Conservation (phyloP, 2,329 filamentous ascomycete genomes). For the Pseudopyrenochaeta lycopersici region DNA sequence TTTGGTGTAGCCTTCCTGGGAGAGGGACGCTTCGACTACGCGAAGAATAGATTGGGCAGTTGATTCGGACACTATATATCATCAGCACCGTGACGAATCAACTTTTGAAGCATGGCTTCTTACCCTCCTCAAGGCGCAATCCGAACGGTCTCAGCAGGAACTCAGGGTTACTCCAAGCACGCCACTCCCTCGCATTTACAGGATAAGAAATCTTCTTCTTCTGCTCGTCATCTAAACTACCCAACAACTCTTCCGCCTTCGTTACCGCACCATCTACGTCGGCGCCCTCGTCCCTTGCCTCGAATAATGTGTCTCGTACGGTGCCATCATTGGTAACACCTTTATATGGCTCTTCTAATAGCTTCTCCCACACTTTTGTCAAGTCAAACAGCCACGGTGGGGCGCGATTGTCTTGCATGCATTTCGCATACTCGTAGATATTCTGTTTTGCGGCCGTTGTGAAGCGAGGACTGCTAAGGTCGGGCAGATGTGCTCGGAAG, state of each 20-base stretch:
- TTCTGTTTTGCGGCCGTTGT: slow-evolving; percentile 69
- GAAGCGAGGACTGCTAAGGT: slow-evolving; percentile 69
- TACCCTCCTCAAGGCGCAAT: slow-evolving; percentile 71
- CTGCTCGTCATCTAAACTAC: slow-evolving; percentile 60
- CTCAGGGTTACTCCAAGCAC: slow-evolving; percentile 77
- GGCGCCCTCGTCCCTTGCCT: slow-evolving; percentile 70
- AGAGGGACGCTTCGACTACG: slow-evolving; percentile 68
- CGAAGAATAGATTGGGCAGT: slow-evolving; percentile 58
- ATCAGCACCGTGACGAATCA: slow-evolving; percentile 8
- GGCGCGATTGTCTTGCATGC: slow-evolving; percentile 65
- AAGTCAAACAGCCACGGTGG: slow-evolving; percentile 70
- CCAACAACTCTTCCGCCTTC: slow-evolving; percentile 59
- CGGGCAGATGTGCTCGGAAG: slow-evolving; percentile 70
- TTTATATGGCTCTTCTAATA: slow-evolving; percentile 70
- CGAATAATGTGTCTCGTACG: slow-evolving; percentile 64
- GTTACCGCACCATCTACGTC: slow-evolving; percentile 66
- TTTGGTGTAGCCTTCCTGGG: slow-evolving; percentile 75
- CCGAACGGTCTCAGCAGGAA: slow-evolving; percentile 75
- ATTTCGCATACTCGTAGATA: slow-evolving; percentile 68
- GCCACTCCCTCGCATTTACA: slow-evolving; percentile 76
- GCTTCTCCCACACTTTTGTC: slow-evolving; percentile 48
- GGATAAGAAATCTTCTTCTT: slow-evolving; percentile 63
- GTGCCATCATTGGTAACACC: slow-evolving; percentile 75
- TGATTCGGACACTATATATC: slow-evolving; percentile 30
- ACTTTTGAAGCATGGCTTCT: neutral